A percentile compares a stretch with the other conserved stretches of the same genome.
Conservation (phyloP, 768 basidiomycete genomes). For the Brasilioporus rufonigricans region DNA sequence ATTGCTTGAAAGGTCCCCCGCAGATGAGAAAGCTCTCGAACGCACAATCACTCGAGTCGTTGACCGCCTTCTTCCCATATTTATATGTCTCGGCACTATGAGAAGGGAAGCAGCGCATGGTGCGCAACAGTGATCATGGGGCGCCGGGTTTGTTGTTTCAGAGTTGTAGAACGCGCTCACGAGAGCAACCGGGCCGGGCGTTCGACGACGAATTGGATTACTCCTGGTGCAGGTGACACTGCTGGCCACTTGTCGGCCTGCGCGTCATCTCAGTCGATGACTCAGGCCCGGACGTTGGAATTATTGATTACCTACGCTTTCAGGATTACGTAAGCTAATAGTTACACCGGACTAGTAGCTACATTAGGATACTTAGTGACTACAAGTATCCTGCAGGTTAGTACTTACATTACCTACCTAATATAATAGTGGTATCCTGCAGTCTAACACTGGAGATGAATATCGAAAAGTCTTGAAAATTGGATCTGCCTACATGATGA, state of each 20-base stretch:
- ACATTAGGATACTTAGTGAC: no score
- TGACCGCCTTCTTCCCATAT: neutral
- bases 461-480: neutral
- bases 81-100: slow-evolving; percentile 1
- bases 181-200: neutral
- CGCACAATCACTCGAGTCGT: neutral
- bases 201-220: neutral
- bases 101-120: neutral
- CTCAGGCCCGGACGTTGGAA: no score
- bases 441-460: no score
- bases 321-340: no score
- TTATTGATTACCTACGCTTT: no score
- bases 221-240: neutral
- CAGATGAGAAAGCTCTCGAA: neutral
- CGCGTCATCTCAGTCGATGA: neutral
- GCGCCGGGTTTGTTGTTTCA: neutral
- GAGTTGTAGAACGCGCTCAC: neutral
- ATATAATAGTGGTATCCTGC: no score
- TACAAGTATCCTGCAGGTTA: no score
- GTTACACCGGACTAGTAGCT: no score
- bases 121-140: neutral
- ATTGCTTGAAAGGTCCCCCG: neutral
- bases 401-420: no score
- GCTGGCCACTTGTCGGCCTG: neutral
- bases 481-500: neutral